phyloP scores from a whole-genome alignment of 495 filamentous ascomycete genomes.

The Penicillium maclennaniae region DNA sequence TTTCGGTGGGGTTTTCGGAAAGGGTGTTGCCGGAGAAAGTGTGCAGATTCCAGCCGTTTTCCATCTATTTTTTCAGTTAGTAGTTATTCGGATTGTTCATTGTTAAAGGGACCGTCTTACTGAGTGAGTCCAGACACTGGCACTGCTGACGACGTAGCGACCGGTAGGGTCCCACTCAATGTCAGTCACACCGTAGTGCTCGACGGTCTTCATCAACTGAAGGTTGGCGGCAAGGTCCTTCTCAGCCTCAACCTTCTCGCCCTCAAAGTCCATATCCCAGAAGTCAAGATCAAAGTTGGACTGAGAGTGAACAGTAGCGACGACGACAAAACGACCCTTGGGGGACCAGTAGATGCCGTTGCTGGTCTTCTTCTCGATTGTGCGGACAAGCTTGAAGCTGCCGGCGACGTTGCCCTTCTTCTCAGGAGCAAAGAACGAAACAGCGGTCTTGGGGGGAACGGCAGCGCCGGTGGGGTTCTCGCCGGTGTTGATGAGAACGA shows the following conservation, averaged over 20 bases:
- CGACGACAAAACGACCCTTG: constrained; percentile 87
- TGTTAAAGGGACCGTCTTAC: constrained; percentile 50
- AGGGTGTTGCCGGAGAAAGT: constrained; percentile 89
- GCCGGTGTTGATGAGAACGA: constrained; percentile 93
- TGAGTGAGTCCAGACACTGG: constrained; percentile 89
- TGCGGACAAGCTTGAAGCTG: constrained; percentile 92
- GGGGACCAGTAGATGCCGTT: constrained; percentile 99
- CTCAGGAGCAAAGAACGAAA: constrained; percentile 94
- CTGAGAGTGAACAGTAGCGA: constrained; percentile 86
- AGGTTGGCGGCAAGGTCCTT: constrained; percentile 95
- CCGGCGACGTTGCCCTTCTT: constrained; percentile 78
- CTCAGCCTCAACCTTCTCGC: constrained; percentile 85
- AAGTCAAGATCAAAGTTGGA: constrained; percentile 95
- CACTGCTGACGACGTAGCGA: constrained; percentile 86
- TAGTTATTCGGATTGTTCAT: not conserved
- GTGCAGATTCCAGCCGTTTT: constrained; percentile 97
- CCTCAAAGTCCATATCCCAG: constrained; percentile 96
- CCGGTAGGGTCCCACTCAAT: constrained; percentile 97
- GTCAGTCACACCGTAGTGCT: constrained; percentile 97
- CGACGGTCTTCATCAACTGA: constrained; percentile 83
- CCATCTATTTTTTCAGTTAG: constrained; percentile 60
- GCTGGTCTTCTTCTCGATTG: constrained; percentile 96
- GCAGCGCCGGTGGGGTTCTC: constrained; percentile 74
- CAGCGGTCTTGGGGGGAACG: constrained; percentile 89
- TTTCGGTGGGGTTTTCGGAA: constrained; percentile 88